phyloP scores from a whole-genome alignment of 1,284 basidiomycete genomes.

The Stereum hirsutum region DNA sequence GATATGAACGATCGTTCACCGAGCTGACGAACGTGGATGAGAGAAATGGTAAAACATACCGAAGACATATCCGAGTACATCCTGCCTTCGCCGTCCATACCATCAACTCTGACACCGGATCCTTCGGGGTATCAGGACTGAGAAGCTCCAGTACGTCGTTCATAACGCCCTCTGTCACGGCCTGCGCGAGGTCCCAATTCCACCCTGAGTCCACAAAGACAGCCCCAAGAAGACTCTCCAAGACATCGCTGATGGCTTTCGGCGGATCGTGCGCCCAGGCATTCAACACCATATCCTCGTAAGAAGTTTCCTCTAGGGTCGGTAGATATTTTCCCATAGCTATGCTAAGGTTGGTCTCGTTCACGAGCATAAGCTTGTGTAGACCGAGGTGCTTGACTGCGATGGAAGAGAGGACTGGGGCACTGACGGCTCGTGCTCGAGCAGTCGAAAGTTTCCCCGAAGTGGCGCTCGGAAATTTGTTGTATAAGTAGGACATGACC shows the following conservation, averaged over 20 bases:
- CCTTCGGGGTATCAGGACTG: conserved; percentile 45
- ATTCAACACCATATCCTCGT: conserved; percentile 50
- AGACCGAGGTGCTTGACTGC: conserved; percentile 55
- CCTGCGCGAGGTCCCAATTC: conserved; percentile 53
- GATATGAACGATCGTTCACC: no score
- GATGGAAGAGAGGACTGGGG: conserved; percentile 59
- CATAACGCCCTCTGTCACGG: conserved; percentile 53
- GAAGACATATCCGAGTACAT: conserved; percentile 39
- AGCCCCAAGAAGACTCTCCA: conserved; percentile 81
- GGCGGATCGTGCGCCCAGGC: conserved; percentile 81
- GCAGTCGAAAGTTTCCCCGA: conserved; percentile 69
- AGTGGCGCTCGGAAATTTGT: conserved; percentile 57
- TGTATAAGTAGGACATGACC: conserved; percentile 63
- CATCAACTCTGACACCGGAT: conserved; percentile 61
- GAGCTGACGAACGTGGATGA: neutral
- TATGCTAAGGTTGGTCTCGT: conserved; percentile 57
- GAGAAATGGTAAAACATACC: conserved; percentile 17
- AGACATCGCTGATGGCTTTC: conserved; percentile 67
- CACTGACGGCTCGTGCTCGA: conserved; percentile 65
- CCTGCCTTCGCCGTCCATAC: conserved; percentile 50
- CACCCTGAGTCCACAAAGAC: conserved; percentile 76
- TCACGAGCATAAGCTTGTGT: conserved; percentile 65
- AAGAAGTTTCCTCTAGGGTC: conserved; percentile 42
- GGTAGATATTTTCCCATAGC: conserved; percentile 55
- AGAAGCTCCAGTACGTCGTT: conserved; percentile 48